A percentile compares a stretch with the other conserved stretches of the same genome.
Evolutionary conservation across 192 early-diverging fungal genomes (phyloP).

Genomic region (Backusella macrospora): DNA sequence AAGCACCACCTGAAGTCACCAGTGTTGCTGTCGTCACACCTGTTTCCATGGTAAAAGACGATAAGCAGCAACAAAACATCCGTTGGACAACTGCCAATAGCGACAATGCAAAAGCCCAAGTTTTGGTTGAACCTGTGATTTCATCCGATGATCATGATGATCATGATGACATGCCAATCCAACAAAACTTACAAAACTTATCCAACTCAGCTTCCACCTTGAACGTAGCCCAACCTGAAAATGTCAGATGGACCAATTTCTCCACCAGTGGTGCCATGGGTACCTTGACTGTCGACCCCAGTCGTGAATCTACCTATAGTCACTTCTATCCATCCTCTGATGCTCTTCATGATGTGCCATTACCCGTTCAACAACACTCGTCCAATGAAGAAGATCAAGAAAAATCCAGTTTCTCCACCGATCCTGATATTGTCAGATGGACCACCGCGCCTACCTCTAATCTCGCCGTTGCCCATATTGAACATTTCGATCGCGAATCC

Average conservation of each 20-base stretch:
- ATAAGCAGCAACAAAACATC: neutral
- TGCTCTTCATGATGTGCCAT: neutral
- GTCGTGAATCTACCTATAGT: conserved; percentile 1
- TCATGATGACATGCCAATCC: neutral
- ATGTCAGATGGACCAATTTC: conserved; percentile 17
- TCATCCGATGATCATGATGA: neutral
- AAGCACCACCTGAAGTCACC: neutral
- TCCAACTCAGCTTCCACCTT: neutral
- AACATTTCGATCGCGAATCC: neutral
- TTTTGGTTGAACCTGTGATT: neutral
- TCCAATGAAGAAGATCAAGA: too few species aligned
- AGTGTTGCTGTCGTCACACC: conserved; percentile 1
- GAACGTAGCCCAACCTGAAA: neutral
- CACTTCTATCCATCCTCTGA: neutral
- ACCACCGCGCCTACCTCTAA: neutral
- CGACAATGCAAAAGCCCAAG: conserved; percentile 1
- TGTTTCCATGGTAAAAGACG: neutral
- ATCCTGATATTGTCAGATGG: conserved; percentile 26
- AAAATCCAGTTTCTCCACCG: conserved; percentile 8
- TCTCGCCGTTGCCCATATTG: neutral
- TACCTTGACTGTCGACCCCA: neutral
- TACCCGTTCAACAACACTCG: neutral
- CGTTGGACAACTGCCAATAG: conserved; percentile 20
- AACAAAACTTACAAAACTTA: neutral
- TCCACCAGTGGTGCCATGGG: neutral